phyloP scores from a whole-genome alignment of 148 eudicot species.

The Arbutus unedo region DNA sequence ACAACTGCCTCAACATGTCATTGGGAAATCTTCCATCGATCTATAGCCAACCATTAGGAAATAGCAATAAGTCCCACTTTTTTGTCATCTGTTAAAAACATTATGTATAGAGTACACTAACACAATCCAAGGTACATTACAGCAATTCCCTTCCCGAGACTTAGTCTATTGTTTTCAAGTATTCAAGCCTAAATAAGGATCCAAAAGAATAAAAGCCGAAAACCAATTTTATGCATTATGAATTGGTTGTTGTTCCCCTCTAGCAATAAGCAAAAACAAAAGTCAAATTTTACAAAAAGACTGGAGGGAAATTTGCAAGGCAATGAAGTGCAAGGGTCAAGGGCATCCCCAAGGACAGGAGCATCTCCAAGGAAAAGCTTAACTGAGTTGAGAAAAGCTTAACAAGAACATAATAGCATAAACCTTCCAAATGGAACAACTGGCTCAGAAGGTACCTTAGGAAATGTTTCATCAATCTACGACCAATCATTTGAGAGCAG shows the following conservation, averaged over 20 bases:
- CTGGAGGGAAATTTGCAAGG: too few species aligned
- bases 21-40: conserved; percentile 15
- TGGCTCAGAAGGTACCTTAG: conserved; percentile 25
- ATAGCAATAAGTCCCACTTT: conserved; percentile 30
- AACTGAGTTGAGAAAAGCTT: too few species aligned
- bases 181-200: neutral
- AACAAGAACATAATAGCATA: too few species aligned
- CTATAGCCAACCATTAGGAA: conserved; percentile 19
- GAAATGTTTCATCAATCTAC: conserved; percentile 22
- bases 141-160: neutral
- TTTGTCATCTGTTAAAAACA: conserved; percentile 21
- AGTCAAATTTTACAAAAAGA: too few species aligned
- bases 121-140: neutral
- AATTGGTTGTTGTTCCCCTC: too few species aligned
- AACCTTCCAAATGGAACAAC: neutral
- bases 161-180: neutral
- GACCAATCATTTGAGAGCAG: conserved; percentile 20
- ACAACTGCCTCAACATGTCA: conserved; percentile 25
- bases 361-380: too few species aligned
- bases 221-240: too few species aligned
- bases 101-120: neutral
- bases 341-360: too few species aligned
- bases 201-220: too few species aligned
- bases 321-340: too few species aligned
- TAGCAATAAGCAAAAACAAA: too few species aligned